These are phyloP conservation scores for Zasmidium citrigriseum DNA, from an alignment of 2,329 filamentous ascomycete genomes.

Conservation along the genomic window DNA sequence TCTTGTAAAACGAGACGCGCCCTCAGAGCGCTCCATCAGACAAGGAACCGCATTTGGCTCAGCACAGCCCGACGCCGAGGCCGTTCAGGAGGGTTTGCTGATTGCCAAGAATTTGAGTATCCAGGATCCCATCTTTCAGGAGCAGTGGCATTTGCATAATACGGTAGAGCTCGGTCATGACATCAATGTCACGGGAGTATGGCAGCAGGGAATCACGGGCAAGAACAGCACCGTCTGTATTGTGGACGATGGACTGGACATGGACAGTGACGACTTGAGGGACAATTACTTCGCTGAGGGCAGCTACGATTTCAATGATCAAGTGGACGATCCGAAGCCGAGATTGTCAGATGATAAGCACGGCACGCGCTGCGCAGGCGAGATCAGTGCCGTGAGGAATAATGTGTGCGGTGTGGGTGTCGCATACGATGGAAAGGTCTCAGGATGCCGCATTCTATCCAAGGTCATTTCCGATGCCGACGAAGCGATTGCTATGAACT, in stretches of 20 bases:
- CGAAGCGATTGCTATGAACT: conserved; percentile 90
- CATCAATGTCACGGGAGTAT: conserved; percentile 92
- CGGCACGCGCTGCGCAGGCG: conserved; percentile 91
- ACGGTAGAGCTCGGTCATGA: conserved; percentile 79
- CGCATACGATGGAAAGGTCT: conserved; percentile 86
- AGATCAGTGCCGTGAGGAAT: conserved; percentile 89
- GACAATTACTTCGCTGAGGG: conserved; percentile 91
- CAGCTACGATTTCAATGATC: conserved; percentile 95
- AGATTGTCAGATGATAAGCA: conserved; percentile 83
- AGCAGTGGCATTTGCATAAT: conserved; percentile 97
- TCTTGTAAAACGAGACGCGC: conserved; percentile 59
- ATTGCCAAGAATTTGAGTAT: conserved; percentile 72
- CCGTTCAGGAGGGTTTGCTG: conserved; percentile 59
- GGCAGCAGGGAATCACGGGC: conserved; percentile 87
- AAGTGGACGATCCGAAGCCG: conserved; percentile 74
- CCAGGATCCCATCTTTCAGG: conserved; percentile 82
- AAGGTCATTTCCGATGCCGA: conserved; percentile 89
- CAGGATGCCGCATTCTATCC: conserved; percentile 89
- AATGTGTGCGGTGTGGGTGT: conserved; percentile 94
- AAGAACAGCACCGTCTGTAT: conserved; percentile 88
- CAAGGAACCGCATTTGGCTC: conserved; percentile 1
- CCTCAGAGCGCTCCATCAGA: conserved; percentile 11
- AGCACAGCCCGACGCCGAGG: conserved; percentile 28
- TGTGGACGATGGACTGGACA: conserved; percentile 93
- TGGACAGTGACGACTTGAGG: conserved; percentile 90